Evolutionary conservation across 441 rosid species (phyloP), one percentile per base, ranked within the genome.

Genomic region (Arabidopsis hybrid): DNA sequence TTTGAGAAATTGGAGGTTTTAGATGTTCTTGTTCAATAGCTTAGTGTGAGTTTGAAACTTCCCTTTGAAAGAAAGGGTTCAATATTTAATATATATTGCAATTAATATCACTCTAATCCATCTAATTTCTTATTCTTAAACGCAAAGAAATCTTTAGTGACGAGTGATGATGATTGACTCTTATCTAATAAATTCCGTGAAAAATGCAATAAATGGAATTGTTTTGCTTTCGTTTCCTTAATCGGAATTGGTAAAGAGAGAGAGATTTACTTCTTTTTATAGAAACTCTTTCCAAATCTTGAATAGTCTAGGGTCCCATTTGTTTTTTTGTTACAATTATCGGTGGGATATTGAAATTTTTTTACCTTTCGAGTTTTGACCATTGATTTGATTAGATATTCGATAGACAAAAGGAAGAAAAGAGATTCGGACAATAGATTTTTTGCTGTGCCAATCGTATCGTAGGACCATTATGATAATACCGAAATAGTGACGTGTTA

Each of bases 321-420:
- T 64, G 49, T n/a, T 18, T 72, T 69, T 66, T 53, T 47, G 55
- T 39, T 55, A 55, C 10, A 47, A 7, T 7, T 64, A 52, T 63
- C 17, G 12, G 17, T 72, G 57, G 63, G 42, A 34, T 63, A 63
- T 63, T 63, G 58, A 62, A n/a, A 9, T 2, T 6, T n/a, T 38
- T 21, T 60, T 60, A 51, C 26, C 46, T 52, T 71, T 63, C 12
- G 69, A 34, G 43, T 43, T 16, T 43, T 63, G 69, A 63, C 69
- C 56, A 63, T 11, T 72, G 76, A 45, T 72, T 64, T 72, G 77
- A 64, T 63, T 72, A 62, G 45, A 71, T 63, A 53, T 72, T 63
- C 49, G 57, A 72, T 43, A 72, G 39, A 53, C 49, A 18, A 45
- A 43, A 32, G 42, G 38, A 40, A 34, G 4, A 34, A 42, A 72